These are phyloP conservation scores for Penicillium sp. DNA, from an alignment of 2,329 filamentous ascomycete species.

Conservation along the genomic window DNA sequence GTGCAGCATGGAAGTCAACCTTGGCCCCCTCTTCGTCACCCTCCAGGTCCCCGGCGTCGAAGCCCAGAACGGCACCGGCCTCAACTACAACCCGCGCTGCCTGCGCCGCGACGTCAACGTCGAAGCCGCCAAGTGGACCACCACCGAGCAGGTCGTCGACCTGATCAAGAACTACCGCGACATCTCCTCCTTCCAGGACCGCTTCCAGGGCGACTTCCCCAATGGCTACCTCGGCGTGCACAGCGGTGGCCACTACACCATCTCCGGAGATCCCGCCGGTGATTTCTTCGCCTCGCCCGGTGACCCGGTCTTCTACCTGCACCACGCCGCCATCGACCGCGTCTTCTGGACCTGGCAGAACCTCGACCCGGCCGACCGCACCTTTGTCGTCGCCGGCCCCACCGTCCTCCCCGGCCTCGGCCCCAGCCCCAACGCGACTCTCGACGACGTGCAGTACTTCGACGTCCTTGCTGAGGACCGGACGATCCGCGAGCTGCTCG, in stretches of 20 bases:
- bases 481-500: conserved; percentile 46
- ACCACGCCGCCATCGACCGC: conserved; percentile 22
- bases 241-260: conserved; percentile 52
- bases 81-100: conserved; percentile 39
- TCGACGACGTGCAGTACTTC: conserved; percentile 47
- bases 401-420: conserved; percentile 27
- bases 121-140: conserved; percentile 26
- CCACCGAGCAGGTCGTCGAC: conserved; percentile 22
- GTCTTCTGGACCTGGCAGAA: conserved; percentile 25
- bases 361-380: conserved; percentile 53
- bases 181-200: conserved; percentile 29
- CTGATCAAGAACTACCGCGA: conserved; percentile 28
- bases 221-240: conserved; percentile 50
- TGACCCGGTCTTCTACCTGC: conserved; percentile 21
- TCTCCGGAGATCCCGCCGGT: conserved; percentile 51
- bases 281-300: conserved; percentile 23
- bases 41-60: conserved; percentile 22
- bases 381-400: conserved; percentile 50
- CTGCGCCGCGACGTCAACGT: conserved; percentile 33
- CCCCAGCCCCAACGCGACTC: conserved; percentile 43
- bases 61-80: conserved; percentile 23
- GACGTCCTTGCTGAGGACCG: conserved; percentile 37
- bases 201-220: conserved; percentile 28
- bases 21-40: conserved; percentile 33
- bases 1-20: conserved; percentile 33